phyloP scores from a whole-genome alignment of 2,329 filamentous ascomycete genomes.

The Exophiala aquamarina region DNA sequence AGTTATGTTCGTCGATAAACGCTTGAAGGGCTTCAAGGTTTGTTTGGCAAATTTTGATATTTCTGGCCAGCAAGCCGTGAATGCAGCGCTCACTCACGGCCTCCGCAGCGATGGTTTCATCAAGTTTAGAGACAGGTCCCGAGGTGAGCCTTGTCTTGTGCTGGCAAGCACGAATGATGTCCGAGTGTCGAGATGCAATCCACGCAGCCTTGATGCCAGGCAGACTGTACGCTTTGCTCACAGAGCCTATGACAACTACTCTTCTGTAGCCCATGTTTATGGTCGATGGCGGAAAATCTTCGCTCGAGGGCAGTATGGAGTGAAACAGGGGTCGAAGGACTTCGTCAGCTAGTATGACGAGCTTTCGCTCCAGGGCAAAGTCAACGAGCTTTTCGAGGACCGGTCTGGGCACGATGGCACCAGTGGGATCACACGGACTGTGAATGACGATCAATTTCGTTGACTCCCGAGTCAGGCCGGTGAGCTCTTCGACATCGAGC shows the following conservation, averaged over 20 bases:
- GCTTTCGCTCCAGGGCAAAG: slow-evolving; percentile 61
- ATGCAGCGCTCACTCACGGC: slow-evolving; percentile 67
- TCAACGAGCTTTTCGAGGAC: slow-evolving; percentile 63
- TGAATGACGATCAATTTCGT: slow-evolving; percentile 64
- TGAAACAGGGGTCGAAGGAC: slow-evolving; percentile 85
- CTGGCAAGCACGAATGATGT: slow-evolving; percentile 64
- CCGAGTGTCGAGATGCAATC: slow-evolving; percentile 67
- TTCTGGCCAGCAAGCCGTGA: slow-evolving; percentile 61
- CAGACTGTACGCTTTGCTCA: slow-evolving; percentile 83
- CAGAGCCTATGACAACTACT: slow-evolving; percentile 71
- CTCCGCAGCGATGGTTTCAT: slow-evolving; percentile 75
- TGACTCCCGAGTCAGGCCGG: slow-evolving; percentile 54
- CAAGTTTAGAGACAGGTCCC: slow-evolving; percentile 79
- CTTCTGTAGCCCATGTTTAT: slow-evolving; percentile 71
- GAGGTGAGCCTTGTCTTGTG: slow-evolving; percentile 77
- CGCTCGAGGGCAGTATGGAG: slow-evolving; percentile 55
- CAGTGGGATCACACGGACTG: slow-evolving; percentile 83
- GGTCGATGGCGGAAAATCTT: slow-evolving; percentile 64
- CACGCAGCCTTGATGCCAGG: slow-evolving; percentile 82
- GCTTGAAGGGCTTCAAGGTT: slow-evolving; percentile 67
- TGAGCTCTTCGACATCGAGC: slow-evolving; percentile 66
- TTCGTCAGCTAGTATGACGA: slow-evolving; percentile 74
- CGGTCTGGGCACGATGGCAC: slow-evolving; percentile 64
- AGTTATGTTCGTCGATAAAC: slow-evolving; percentile 65
- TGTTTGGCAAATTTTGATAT: slow-evolving; percentile 64